Conservation (phyloP, 1,284 basidiomycete genomes). For the Irpex sp. region DNA sequence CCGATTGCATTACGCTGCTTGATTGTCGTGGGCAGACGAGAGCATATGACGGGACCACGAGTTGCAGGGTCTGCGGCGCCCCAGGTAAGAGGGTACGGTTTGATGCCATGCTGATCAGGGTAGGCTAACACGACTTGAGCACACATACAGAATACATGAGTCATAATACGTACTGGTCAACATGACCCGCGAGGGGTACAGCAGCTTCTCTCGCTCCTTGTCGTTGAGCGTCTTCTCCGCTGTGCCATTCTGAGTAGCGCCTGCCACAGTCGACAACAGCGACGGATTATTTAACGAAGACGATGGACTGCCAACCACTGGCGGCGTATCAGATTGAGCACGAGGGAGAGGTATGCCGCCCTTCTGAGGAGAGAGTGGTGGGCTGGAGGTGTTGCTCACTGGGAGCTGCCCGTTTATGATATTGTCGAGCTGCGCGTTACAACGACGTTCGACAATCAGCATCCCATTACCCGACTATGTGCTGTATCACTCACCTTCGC, state of each 20-base stretch:
- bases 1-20: conserved; percentile 92
- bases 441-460: background rate
- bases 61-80: conserved; percentile 60
- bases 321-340: conserved; percentile 17
- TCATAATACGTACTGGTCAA: conserved; percentile 62
- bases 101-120: conserved; percentile 68
- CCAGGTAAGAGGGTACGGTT: conserved; percentile 79
- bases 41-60: conserved; percentile 88
- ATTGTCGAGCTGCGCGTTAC: conserved; percentile 30
- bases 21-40: conserved; percentile 78
- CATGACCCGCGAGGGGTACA: conserved; percentile 75
- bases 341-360: conserved; percentile 21
- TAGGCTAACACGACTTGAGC: conserved; percentile 43
- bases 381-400: conserved; percentile 16
- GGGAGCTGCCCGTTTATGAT: conserved; percentile 18
- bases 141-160: background rate
- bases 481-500: conserved; percentile 48
- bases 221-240: conserved; percentile 31
- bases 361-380: conserved; percentile 19
- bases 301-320: conserved; percentile 18
- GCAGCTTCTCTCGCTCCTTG: conserved; percentile 63
- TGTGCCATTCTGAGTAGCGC: conserved; percentile 16
- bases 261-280: conserved; percentile 18
- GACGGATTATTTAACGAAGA: conserved; percentile 16
- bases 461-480: background rate